Percentiles rank a stretch among this genome's conserved stretches.
Conservation (phyloP, 257 asterid species). For the Nicotiana obtusifolia region DNA sequence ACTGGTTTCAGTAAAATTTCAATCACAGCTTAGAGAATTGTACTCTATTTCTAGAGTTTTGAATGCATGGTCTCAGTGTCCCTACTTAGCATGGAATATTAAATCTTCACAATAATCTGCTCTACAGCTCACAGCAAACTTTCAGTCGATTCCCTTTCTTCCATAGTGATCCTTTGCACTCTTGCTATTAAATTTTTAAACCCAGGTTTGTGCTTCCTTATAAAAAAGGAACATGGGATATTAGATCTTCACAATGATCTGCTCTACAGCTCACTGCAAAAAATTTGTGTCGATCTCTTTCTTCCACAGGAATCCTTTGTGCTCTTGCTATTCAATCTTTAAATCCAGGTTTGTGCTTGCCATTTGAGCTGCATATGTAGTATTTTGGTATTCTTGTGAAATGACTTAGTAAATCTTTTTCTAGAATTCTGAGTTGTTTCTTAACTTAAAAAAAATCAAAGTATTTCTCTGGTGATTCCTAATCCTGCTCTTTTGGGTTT, state of each 20-base stretch:
- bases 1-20: not conserved
- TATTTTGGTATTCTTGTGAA: slow-evolving; percentile 4
- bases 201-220: no score
- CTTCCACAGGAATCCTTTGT: not conserved
- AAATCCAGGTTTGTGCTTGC: not conserved
- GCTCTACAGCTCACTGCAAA: no score
- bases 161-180: not conserved
- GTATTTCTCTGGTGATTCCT: slow-evolving; percentile 2
- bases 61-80: not conserved
- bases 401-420: not conserved
- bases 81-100: not conserved
- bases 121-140: not conserved
- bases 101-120: not conserved
- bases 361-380: not conserved
- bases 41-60: not conserved
- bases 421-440: not conserved
- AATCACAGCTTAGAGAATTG: not conserved
- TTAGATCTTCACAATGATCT: no score
- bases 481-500: not conserved
- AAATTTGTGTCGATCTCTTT: no score
- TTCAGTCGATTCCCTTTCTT: not conserved
- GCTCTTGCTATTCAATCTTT: not conserved
- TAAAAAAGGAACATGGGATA: no score
- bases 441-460: not conserved
- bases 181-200: no score